Conservation (phyloP, 2,329 filamentous ascomycete genomes). For the Drechslerella stenobrocha region DNA sequence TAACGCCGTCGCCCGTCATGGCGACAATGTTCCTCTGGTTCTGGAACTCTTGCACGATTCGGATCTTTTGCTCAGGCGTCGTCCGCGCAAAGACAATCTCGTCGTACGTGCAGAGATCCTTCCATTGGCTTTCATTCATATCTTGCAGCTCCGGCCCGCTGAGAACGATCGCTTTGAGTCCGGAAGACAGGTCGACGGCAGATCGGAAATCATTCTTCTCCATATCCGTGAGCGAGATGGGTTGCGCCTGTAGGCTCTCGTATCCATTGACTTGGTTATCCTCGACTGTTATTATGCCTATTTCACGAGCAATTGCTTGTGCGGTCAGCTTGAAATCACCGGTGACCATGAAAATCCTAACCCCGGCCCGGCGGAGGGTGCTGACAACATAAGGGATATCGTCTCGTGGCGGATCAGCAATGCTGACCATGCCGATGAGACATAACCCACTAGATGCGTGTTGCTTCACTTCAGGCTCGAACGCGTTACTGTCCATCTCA, state of each 20-base stretch:
- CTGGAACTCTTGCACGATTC: slow-evolving; percentile 76
- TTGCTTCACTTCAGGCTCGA: slow-evolving; percentile 64
- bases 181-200: slow-evolving; percentile 51
- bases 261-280: slow-evolving; percentile 17
- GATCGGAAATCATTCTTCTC: slow-evolving; percentile 21
- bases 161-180: slow-evolving; percentile 63
- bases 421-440: slow-evolving; percentile 63
- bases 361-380: slow-evolving; percentile 70
- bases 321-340: slow-evolving; percentile 77
- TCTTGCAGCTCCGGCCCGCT: slow-evolving; percentile 68
- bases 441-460: slow-evolving; percentile 60
- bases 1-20: slow-evolving; percentile 60
- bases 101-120: slow-evolving; percentile 65
- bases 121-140: slow-evolving; percentile 71
- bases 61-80: slow-evolving; percentile 76
- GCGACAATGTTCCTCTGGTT: slow-evolving; percentile 63
- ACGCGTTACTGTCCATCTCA: slow-evolving; percentile 59
- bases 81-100: slow-evolving; percentile 77
- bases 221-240: slow-evolving; percentile 18
- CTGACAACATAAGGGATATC: slow-evolving; percentile 65
- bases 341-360: slow-evolving; percentile 80
- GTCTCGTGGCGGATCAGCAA: slow-evolving; percentile 65
- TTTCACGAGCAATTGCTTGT: slow-evolving; percentile 71
- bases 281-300: slow-evolving; percentile 68
- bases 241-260: slow-evolving; percentile 16